phyloP scores from a whole-genome alignment of 1,139 yeast genomes.

The Geotrichum cucujoidarum region DNA sequence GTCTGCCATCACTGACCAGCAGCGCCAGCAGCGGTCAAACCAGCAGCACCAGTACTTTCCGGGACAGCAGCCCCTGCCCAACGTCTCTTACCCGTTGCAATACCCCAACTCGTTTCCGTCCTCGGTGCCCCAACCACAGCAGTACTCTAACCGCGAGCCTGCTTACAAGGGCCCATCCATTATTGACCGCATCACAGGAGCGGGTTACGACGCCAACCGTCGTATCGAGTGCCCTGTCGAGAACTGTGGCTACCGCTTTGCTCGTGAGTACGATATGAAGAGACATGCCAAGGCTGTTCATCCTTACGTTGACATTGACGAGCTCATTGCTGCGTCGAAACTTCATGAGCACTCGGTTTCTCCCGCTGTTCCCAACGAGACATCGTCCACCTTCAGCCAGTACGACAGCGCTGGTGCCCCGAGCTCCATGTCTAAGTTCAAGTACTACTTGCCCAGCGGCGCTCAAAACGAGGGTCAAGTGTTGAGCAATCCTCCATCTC shows the following conservation, averaged over 20 bases:
- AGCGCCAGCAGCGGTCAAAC: conserved; percentile 7
- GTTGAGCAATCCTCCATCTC: conserved; percentile 1
- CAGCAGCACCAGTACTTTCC: conserved; percentile 9
- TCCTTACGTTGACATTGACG: conserved; percentile 18
- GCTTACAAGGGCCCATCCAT: conserved; percentile 22
- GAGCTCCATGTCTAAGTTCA: conserved; percentile 10
- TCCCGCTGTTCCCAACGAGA: not conserved
- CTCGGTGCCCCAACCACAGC: conserved; percentile 8
- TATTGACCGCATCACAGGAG: conserved; percentile 38
- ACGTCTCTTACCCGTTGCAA: conserved; percentile 14
- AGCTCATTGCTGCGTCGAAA: conserved; percentile 12
- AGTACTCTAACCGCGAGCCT: conserved; percentile 15
- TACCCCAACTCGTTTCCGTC: conserved; percentile 4
- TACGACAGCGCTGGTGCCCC: not conserved
- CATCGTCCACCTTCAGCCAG: not conserved
- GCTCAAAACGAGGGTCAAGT: not conserved
- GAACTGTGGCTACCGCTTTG: conserved; percentile 37
- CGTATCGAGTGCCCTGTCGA: conserved; percentile 34
- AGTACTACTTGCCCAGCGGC: conserved; percentile 14
- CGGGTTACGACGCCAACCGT: conserved; percentile 33
- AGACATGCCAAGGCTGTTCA: conserved; percentile 37
- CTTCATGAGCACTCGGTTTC: not conserved
- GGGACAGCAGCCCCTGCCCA: conserved; percentile 17
- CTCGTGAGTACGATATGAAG: conserved; percentile 39
- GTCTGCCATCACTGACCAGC: conserved; percentile 15